These are phyloP conservation scores for Quercus glauca DNA, from an alignment of 306 rosid genomes.

Conservation along the genomic window DNA sequence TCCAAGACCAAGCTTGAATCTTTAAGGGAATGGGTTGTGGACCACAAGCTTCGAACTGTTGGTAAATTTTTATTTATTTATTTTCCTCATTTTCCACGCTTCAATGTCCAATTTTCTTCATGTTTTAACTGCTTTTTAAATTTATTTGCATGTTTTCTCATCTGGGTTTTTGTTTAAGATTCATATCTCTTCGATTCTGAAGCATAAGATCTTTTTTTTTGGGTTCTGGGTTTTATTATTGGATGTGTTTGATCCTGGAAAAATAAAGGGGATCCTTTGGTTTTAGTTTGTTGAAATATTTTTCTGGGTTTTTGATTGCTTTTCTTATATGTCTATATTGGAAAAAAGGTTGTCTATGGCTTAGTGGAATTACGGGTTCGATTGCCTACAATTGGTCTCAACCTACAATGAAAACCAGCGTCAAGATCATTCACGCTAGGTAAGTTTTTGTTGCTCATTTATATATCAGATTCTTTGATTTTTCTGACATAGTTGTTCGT, in stretches of 20 bases:
- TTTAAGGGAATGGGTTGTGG: constrained; percentile 69
- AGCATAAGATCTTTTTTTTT: neutral
- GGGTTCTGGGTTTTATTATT: neutral
- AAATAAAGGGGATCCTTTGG: neutral
- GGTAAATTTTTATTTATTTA: constrained; percentile 41
- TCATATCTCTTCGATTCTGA: neutral
- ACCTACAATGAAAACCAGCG: constrained; percentile 91
- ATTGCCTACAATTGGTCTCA: constrained; percentile 96
- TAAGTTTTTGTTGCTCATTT: neutral
- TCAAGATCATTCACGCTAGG: constrained; percentile 96
- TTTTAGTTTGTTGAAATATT: neutral
- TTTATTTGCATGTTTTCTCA: neutral
- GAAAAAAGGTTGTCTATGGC: constrained; percentile 80
- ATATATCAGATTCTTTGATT: neutral
- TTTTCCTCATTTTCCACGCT: neutral
- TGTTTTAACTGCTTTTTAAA: neutral
- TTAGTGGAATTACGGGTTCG: constrained; percentile 81
- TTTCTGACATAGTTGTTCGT: neutral
- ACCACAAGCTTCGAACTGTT: constrained; percentile 90
- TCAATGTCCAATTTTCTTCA: neutral
- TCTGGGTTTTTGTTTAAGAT: neutral
- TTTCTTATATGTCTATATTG: neutral
- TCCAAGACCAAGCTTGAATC: constrained; percentile 60
- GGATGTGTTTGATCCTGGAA: neutral
- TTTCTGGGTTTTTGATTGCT: neutral